These are phyloP conservation scores for Chamaecrista fasciculata DNA, from an alignment of 306 rosid genomes.

Conservation along the genomic window DNA sequence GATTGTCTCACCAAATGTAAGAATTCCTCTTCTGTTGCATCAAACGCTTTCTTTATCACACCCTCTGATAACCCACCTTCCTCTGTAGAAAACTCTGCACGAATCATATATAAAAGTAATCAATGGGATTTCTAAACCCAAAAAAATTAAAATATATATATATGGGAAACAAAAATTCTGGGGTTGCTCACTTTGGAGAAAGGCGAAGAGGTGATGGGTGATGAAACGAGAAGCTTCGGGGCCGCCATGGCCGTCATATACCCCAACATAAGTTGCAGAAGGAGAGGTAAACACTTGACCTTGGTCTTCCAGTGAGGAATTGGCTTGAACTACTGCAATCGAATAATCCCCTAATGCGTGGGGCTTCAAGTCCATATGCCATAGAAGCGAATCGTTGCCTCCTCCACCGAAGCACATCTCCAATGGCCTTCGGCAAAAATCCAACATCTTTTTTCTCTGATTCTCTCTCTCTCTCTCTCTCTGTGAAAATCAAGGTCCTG, in stretches of 20 bases:
- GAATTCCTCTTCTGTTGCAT: conserved; percentile 60
- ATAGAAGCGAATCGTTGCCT: conserved; percentile 29
- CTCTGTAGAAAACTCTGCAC: conserved; percentile 48
- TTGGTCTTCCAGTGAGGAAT: conserved; percentile 44
- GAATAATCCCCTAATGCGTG: conserved; percentile 42
- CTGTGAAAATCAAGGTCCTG: neutral
- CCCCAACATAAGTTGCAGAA: conserved; percentile 50
- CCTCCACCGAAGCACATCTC: conserved; percentile 41
- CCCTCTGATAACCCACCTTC: conserved; percentile 65
- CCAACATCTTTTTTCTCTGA: conserved; percentile 47
- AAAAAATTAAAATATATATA: too few relatives aligned
- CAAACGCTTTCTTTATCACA: conserved; percentile 60
- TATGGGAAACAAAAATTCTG: neutral
- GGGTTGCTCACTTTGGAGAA: conserved; percentile 44
- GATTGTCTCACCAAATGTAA: conserved; percentile 50
- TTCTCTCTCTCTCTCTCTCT: neutral
- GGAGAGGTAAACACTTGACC: conserved; percentile 43
- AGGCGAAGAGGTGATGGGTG: conserved; percentile 47
- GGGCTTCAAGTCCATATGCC: conserved; percentile 38
- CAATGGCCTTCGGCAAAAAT: conserved; percentile 33
- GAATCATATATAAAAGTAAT: too few relatives aligned
- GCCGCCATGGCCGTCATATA: conserved; percentile 78
- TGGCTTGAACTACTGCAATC: conserved; percentile 46
- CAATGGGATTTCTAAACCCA: too few relatives aligned
- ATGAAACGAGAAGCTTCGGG: conserved; percentile 70